These are phyloP conservation scores for Eucalyptus decipiens DNA, from an alignment of 345 rosid species.

Conservation along the genomic window DNA sequence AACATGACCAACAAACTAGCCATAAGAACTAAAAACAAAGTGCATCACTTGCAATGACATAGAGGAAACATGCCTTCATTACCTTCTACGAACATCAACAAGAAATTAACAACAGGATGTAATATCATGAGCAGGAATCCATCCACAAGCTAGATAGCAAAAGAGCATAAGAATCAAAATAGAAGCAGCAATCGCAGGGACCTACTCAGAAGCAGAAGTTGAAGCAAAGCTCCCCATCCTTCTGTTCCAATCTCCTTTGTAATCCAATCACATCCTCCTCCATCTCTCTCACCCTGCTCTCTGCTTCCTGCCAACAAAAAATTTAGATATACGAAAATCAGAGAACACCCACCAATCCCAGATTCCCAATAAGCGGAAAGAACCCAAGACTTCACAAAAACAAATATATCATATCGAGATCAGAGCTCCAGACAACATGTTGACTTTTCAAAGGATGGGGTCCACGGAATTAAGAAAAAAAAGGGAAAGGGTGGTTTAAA, in stretches of 20 bases:
- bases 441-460: too few relatives aligned
- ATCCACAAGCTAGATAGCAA: background rate
- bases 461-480: too few relatives aligned
- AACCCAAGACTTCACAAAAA: background rate
- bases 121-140: background rate
- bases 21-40: background rate
- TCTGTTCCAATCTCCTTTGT: constrained; percentile 45
- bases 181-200: background rate
- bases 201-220: constrained; percentile 61
- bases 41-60: background rate
- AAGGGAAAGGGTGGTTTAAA: too few relatives aligned
- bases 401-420: background rate
- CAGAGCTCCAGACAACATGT: background rate
- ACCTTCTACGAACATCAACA: background rate
- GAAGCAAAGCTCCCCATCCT: constrained; percentile 57
- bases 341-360: constrained; percentile 14
- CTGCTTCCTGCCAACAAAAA: constrained; percentile 49
- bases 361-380: background rate
- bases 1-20: background rate
- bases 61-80: background rate
- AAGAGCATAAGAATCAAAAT: background rate
- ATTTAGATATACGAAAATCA: background rate
- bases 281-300: constrained; percentile 52
- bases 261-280: constrained; percentile 45
- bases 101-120: background rate